A percentile compares a stretch with the other conserved stretches of the same genome.
Evolutionary conservation across 768 basidiomycete genomes (phyloP).

Genomic region (Agaricus sinodeliciosus): DNA sequence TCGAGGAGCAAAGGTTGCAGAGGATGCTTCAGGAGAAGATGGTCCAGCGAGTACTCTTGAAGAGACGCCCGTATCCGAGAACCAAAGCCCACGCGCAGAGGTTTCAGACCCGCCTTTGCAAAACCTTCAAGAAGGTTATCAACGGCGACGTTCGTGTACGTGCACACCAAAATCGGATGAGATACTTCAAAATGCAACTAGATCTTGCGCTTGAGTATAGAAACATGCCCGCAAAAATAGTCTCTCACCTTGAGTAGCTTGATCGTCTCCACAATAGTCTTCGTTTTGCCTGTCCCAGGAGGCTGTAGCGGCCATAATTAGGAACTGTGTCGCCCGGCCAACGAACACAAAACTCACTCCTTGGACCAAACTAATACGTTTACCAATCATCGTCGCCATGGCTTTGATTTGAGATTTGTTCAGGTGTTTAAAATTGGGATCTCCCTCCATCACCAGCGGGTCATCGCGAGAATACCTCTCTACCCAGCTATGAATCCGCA

Average conservation of each 20-base stretch:
- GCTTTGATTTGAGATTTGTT: slow-evolving; percentile 78
- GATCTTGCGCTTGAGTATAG: background rate
- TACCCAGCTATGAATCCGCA: slow-evolving; percentile 80
- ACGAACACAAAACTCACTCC: slow-evolving; percentile 47
- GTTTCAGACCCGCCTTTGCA: slow-evolving; percentile 50
- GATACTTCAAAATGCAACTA: slow-evolving; percentile 76
- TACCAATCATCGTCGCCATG: slow-evolving; percentile 80
- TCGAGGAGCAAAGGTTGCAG: slow-evolving; percentile 37
- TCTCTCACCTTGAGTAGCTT: slow-evolving; percentile 63
- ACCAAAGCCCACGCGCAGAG: slow-evolving; percentile 68
- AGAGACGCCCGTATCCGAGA: slow-evolving; percentile 56
- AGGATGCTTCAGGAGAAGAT: slow-evolving; percentile 56
- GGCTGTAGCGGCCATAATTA: slow-evolving; percentile 39
- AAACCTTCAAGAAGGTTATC: slow-evolving; percentile 85
- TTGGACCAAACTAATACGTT: slow-evolving; percentile 76
- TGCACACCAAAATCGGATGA: slow-evolving; percentile 84
- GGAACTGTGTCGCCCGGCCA: background rate
- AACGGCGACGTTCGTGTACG: slow-evolving; percentile 90
- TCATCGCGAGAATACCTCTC: slow-evolving; percentile 50
- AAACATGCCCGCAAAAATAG: background rate
- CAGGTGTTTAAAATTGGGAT: slow-evolving; percentile 58
- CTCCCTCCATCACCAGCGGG: slow-evolving; percentile 69
- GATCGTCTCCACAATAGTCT: slow-evolving; percentile 83
- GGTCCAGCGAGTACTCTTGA: slow-evolving; percentile 52
- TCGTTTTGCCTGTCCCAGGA: slow-evolving; percentile 90